Evolutionary conservation across 192 early-diverging fungal species (phyloP), one percentile per base, ranked within the genome.

Genomic region (Diversispora eburnea): DNA sequence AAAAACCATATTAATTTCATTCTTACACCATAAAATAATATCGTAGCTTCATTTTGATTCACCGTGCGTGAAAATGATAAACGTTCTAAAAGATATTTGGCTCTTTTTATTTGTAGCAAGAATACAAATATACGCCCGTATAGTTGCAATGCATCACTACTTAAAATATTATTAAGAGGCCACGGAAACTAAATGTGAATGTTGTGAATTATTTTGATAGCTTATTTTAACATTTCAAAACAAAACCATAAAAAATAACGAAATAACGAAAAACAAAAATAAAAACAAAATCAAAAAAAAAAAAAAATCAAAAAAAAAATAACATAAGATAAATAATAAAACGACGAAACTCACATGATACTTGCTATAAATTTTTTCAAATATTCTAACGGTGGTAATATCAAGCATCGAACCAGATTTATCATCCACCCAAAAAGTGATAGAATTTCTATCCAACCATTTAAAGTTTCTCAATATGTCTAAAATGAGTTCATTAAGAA

Each of bases 1-100:
- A 82, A 48, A 75, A 82, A 82, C 81, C 81, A 82, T 22, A 82
- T 70, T 8, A 82, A 69, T 5, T 77, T 74, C 63, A 80, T 70
- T 20, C 81, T 61, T 8, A 82, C 25, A 0, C 74, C 74, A 76
- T 82, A 82, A 70, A 80, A 80, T 13, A 67, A 45, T 33, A 75
- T 72, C 55, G 69, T 77, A 17, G 48, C 65, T 46, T 47, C n/a
- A 41, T 43, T 17, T 17, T 67, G 22, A 47, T 15, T 43, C 56
- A 57, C 7, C 64, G 52, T 68, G 65, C 51, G 57, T 68, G 59
- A 82, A 42, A 82, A 67, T 10, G 79, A 55, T 4, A 77, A 60
- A 5, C 77, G 51, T 55, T 82, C 81, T 57, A 82, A 62, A 13
- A 80, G 20, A 51, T 73, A 80, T 25, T 82, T 82, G 15, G 79